Evolutionary conservation across 306 rosid genomes (phyloP).

Genomic region (Cucumis melo): DNA sequence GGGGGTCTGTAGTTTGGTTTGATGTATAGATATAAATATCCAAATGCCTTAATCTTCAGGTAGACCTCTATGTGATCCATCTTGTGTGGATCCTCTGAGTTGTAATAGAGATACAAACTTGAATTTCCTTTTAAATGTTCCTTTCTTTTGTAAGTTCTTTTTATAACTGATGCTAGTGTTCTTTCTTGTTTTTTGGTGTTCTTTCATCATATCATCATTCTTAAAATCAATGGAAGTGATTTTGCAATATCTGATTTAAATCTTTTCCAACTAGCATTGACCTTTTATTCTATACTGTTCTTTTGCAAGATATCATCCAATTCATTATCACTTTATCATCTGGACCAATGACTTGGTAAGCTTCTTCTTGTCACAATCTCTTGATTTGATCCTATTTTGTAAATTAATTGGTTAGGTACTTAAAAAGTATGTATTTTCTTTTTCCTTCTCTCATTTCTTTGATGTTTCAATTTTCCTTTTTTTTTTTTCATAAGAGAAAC

Average conservation of each 20-base stretch:
- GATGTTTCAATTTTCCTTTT: not conserved
- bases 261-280: not conserved
- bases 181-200: not conserved
- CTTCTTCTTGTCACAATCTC: not conserved
- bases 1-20: not conserved
- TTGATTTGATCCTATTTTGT: not conserved
- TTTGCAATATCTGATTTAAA: not conserved
- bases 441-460: not conserved
- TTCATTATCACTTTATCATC: not conserved
- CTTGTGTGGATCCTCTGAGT: not conserved
- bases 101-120: not conserved
- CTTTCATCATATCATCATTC: not conserved
- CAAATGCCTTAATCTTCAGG: constrained; percentile 6
- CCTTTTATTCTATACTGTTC: not conserved
- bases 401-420: too few species aligned
- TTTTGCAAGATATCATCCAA: not conserved
- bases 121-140: not conserved
- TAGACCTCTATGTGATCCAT: not conserved
- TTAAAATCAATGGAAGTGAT: not conserved
- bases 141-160: not conserved
- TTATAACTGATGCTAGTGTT: not conserved
- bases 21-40: not conserved
- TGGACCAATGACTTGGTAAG: not conserved
- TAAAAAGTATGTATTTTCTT: too few species aligned
- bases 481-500: too few species aligned